phyloP scores from a whole-genome alignment of 495 filamentous ascomycete genomes.

The Trichoderma gamsii region DNA sequence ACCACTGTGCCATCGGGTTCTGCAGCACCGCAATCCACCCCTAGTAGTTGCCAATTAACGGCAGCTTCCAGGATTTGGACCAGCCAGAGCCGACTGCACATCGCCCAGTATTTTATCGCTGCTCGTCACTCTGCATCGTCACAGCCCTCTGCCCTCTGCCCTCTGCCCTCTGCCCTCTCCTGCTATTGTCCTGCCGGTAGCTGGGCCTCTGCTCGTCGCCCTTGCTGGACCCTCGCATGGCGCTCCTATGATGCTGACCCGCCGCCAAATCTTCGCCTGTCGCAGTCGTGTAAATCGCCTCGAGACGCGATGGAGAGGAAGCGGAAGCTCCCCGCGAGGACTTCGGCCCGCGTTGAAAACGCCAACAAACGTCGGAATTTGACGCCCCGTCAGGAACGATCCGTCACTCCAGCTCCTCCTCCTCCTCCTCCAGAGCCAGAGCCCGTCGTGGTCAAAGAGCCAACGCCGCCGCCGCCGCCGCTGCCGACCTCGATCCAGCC shows the following conservation, averaged over 20 bases:
- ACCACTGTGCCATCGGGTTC: neutral
- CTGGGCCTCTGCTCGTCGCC: neutral
- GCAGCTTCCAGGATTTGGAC: constrained; percentile 5
- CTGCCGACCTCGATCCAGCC: constrained; percentile 51
- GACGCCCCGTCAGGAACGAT: constrained; percentile 35
- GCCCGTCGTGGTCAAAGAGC: constrained; percentile 21
- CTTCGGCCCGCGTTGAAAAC: constrained; percentile 45
- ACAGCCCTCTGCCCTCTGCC: neutral
- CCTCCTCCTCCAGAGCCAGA: constrained; percentile 20
- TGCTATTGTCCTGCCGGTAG: neutral
- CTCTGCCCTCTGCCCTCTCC: no score
- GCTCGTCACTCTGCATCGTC: neutral
- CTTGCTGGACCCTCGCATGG: constrained; percentile 15
- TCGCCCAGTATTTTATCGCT: neutral
- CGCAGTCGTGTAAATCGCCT: constrained; percentile 12
- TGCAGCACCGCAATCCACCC: neutral
- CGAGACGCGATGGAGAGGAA: constrained; percentile 45
- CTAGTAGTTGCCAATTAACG: neutral
- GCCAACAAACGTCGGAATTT: constrained; percentile 44
- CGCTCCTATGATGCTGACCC: constrained; percentile 14
- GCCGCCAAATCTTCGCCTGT: constrained; percentile 10
- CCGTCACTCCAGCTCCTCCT: constrained; percentile 30
- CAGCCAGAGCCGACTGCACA: neutral
- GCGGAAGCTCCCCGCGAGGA: constrained; percentile 50
- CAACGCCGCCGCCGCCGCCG: constrained; percentile 45